Base-by-base conservation (phyloP, 345 rosid species). In the Salix caprea region DNA sequence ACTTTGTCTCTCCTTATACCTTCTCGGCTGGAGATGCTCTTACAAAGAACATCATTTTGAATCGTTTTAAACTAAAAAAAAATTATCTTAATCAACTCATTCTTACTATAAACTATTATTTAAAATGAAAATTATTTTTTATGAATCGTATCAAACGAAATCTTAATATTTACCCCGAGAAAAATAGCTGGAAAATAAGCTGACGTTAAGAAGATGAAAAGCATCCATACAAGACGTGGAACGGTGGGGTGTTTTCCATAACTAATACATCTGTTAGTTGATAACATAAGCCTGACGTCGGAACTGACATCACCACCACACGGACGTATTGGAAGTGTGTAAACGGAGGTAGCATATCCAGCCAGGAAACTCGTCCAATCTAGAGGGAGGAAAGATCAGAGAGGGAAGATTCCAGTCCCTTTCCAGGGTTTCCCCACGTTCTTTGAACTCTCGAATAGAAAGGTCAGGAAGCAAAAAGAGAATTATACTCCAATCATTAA, bases 281-380 rank as follows among this genome's bases (percentile, higher is more conserved):
- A 61, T 30, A 64, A 64, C 71, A 61, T 77, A 71, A 77, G 80
- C 80, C 70, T 71, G 48, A 71, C 76, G 75, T 71, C 52, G 66
- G 54, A 71, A 23, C 28, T 77, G 80, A 71, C 76, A 62, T 77
- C 80, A 77, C 50, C 80, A 0, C 40, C 6, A 13, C 9, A 14
- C 50, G 50, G 14, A 2, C 18, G 42, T 32, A 10, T 12, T 13
- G 40, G 6, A 21, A 23, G 44, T 13, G 28, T 40, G 61, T 23
- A 8, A n/a, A 11, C 6, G 37, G 6, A 58, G 14, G 4, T 9
- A 0, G 28, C 1, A n/a, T 23, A 58, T 10, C 4, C 14, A 23
- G 23, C 64, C 64, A 58, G 28, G 23, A n/a, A 58, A 23, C 56
- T 19, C 10, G 10, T n/a, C 14, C 34, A 18, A 26, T 24, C 34